These are phyloP conservation scores for Trichoderma semiorbis DNA, from an alignment of 2,329 filamentous ascomycete species.

Conservation along the genomic window DNA sequence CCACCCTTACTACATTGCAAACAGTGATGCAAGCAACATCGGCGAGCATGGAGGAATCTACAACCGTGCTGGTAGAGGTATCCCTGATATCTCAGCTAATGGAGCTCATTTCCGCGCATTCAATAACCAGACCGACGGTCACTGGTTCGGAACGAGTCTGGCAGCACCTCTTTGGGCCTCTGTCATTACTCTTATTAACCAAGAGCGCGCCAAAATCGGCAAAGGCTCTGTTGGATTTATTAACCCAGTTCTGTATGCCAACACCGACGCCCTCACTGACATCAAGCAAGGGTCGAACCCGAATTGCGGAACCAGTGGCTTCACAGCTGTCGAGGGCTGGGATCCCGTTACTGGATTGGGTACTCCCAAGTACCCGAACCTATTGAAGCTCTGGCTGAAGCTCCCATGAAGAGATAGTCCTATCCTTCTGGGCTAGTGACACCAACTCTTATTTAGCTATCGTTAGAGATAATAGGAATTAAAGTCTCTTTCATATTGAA, in stretches of 20 bases:
- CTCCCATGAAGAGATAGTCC: not conserved
- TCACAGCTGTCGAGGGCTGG: conserved; percentile 18
- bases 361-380: conserved; percentile 18
- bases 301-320: conserved; percentile 32
- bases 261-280: conserved; percentile 36
- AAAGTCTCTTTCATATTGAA: not conserved
- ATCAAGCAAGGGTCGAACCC: conserved; percentile 37
- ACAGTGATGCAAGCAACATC: conserved; percentile 37
- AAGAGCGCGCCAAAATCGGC: conserved; percentile 24
- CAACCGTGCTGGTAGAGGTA: conserved; percentile 35
- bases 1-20: conserved; percentile 24
- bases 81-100: conserved; percentile 41
- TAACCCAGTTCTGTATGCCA: conserved; percentile 39
- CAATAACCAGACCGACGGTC: not conserved
- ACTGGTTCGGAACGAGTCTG: conserved; percentile 22
- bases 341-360: conserved; percentile 19
- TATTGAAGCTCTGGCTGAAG: conserved; percentile 15
- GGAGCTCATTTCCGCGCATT: conserved; percentile 45
- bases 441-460: not conserved
- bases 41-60: conserved; percentile 29
- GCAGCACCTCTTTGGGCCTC: conserved; percentile 24
- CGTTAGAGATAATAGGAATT: not conserved
- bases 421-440: not conserved
- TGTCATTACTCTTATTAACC: conserved; percentile 25
- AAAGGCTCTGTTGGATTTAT: conserved; percentile 40